Evolutionary conservation across 164 flowering plant genomes (phyloP).

Genomic region (Annona squamosa): DNA sequence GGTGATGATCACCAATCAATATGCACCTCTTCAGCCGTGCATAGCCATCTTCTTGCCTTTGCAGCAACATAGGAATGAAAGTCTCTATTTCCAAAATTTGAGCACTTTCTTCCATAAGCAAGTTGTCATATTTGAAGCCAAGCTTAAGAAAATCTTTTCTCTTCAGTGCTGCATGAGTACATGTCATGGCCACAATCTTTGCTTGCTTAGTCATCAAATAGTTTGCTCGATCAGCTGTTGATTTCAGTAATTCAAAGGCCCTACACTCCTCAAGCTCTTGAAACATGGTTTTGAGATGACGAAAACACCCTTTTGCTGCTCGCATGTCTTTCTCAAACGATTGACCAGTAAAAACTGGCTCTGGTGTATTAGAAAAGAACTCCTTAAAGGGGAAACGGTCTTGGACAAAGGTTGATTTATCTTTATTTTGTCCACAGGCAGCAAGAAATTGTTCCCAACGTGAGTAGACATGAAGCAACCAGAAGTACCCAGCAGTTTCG

Average conservation of each 20-base stretch:
- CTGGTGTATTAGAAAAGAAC: constrained; percentile 69
- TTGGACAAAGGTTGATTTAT: constrained; percentile 64
- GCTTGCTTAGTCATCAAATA: constrained; percentile 98
- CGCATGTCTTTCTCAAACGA: constrained; percentile 93
- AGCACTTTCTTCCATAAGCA: constrained; percentile 99
- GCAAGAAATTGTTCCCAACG: constrained; percentile 97
- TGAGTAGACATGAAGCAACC: constrained; percentile 95
- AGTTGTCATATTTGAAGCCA: constrained; percentile 94
- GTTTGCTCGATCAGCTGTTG: constrained; percentile 94
- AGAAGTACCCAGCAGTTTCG: constrained; percentile 98
- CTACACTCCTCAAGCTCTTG: constrained; percentile 96
- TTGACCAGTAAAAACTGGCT: constrained; percentile 70
- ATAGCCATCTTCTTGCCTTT: constrained; percentile 96
- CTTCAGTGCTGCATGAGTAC: constrained; percentile 97
- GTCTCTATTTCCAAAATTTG: constrained; percentile 97
- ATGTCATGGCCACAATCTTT: constrained; percentile 98
- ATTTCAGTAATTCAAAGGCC: constrained; percentile 96
- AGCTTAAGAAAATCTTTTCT: constrained; percentile 90
- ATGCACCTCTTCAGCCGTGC: constrained; percentile 96
- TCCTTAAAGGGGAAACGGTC: constrained; percentile 88
- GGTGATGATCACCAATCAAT: constrained; percentile 98
- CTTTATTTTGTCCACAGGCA: constrained; percentile 62
- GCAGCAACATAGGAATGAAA: constrained; percentile 95
- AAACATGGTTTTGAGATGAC: constrained; percentile 86
- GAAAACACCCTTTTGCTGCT: constrained; percentile 87